Base-by-base conservation (phyloP, 192 early-diverging fungal species). In the Backusella parvicylindrica region DNA sequence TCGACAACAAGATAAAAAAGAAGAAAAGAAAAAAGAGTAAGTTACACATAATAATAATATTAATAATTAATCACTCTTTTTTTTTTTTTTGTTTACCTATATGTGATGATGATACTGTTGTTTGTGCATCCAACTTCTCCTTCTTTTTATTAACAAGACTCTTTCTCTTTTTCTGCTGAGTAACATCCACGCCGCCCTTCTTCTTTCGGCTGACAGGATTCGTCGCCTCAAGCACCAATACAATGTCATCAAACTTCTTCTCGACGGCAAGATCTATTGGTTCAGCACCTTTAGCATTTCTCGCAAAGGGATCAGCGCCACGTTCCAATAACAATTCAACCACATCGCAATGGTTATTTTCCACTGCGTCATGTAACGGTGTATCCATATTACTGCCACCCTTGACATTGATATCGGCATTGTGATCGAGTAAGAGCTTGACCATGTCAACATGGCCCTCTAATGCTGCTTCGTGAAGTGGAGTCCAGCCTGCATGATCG, bases 401-500 rank as follows among this genome's bases (percentile, higher is more conserved):
- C 32, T 87, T 82, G 5, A 86, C 86, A 68, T 86, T 83, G 49
- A 85, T 81, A 60, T 91, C 82, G 7, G 90, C 89, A 26, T 87
- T 87, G 74, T 84, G 81, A 33, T 76, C 87, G 30, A 79, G 83
- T 18, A 89, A 67, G 7, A 87, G 72, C 35, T 76, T 72, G 5
- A 89, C 86, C 43, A 87, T 81, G 28, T 84, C 81, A 16, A 73
- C 26, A 64, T 84, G 81, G 0, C 91, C 91, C 26, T 84, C 80
- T 3, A 91, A 82, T 21, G 91, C 84, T n/a, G 90, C 86, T 73
- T 90, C 82, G 73, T 93, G 92, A 8, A 93, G 40, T 3, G 90
- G 89, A 6, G 89, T 91, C 79, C 88, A 84, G 2, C 90, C 90
- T 36, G 90, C 89, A 69, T 92, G 84, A 56, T 92, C 91, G 41